Evolutionary conservation across 176 grass and related monocot genomes (phyloP), one percentile per base, ranked within the genome.

Genomic region (Carex cristatella): DNA sequence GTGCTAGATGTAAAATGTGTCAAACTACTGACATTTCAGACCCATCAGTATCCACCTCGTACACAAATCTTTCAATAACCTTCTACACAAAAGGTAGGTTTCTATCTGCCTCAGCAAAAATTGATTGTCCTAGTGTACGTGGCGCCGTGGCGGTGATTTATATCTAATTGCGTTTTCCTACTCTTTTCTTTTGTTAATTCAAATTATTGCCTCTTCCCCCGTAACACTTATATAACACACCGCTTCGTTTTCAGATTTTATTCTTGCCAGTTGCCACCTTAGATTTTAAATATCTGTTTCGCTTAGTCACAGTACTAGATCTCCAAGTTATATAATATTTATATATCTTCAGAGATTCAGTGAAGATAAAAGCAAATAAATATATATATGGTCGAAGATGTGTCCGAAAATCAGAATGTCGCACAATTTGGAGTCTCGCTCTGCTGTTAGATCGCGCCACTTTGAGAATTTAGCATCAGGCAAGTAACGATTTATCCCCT

Each of bases 321-420:
- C n/a, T 75, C 70, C 7, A 28, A 53, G 46, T 74, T 51, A 35
- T 72, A 38, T 27, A 31, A 23, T 23, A 23, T 23, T 0, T 35
- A 35, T 38, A 4, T 13, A 38, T 14, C 15, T 49, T 40, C 38
- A 40, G 19, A 28, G 1, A 69, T 53, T 53, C 37, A 51, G 5
- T 14, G 11, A 10, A 31, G 46, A 28, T 53, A 75, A 75, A 54
- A 53, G 19, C 11, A 30, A 49, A 40, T 40, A 40, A 40, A 40
- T 40, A 46, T 28, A 75, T 12, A 33, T 13, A 67, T 40, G 44
- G 11, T 75, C 42, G 54, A 44, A 54, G 63, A 83, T 83, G 61
- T 83, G 80, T 68, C 80, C 48, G 56, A 81, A 81, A 61, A 38
- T 48, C n/a, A 44, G 38, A 82, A 82, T 65, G 79, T 65, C 14